phyloP scores from a whole-genome alignment of 495 filamentous ascomycete genomes.

The Symbiotaphrina buchneri region DNA sequence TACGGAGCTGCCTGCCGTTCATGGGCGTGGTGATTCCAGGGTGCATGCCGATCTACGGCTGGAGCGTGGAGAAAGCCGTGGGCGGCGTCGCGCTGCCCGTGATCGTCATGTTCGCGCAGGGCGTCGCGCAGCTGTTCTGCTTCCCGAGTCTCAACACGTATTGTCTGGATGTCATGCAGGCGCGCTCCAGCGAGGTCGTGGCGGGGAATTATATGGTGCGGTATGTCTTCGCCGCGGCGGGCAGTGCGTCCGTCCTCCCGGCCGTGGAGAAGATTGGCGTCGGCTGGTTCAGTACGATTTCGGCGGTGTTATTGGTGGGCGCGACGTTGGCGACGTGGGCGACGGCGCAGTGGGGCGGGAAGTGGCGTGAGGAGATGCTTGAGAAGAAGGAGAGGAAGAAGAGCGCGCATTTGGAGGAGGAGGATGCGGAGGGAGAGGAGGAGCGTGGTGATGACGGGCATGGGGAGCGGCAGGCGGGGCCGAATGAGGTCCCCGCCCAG shows the following conservation, averaged over 20 bases:
- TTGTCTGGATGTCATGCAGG: conserved; percentile 53
- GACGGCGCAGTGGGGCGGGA: conserved; percentile 26
- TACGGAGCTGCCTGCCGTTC: too few relatives aligned
- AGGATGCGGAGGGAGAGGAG: too few relatives aligned
- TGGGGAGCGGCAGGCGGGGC: too few relatives aligned
- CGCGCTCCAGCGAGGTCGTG: conserved; percentile 39
- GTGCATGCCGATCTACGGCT: conserved; percentile 50
- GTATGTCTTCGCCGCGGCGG: conserved; percentile 43
- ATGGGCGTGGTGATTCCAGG: conserved; percentile 37
- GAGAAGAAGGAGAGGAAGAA: conserved; percentile 13
- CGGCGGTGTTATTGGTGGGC: conserved; percentile 25
- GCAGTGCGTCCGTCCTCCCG: conserved; percentile 41
- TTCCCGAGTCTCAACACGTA: conserved; percentile 56
- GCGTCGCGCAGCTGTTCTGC: conserved; percentile 48
- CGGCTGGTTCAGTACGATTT: conserved; percentile 29
- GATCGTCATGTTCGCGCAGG: conserved; percentile 47
- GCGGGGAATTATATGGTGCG: conserved; percentile 52
- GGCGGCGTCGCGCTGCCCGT: conserved; percentile 48
- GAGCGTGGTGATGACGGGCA: too few relatives aligned
- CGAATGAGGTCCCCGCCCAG: too few relatives aligned
- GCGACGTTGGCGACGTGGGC: conserved; percentile 21
- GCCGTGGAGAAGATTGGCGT: conserved; percentile 43
- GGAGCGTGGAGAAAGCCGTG: conserved; percentile 40
- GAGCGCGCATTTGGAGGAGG: too few relatives aligned
- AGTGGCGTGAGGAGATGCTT: conserved; percentile 29